Evolutionary conservation across 768 basidiomycete species (phyloP).

Genomic region (Lactarius hengduanensis): DNA sequence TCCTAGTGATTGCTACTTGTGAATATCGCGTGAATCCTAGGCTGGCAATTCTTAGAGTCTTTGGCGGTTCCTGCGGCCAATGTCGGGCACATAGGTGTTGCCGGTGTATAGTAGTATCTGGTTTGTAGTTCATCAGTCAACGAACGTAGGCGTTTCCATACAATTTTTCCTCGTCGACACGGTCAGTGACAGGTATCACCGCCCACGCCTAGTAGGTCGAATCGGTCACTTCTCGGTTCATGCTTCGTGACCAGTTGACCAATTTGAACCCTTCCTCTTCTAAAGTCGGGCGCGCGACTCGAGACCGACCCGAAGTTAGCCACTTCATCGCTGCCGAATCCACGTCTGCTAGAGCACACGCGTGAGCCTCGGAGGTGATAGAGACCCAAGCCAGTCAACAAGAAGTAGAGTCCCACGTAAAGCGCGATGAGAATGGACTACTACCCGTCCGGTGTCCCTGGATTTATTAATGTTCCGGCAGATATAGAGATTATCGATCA

Average conservation of each 20-base stretch:
- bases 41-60: slow-evolving; percentile 80
- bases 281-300: slow-evolving; percentile 17
- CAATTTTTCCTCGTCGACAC: too few relatives aligned
- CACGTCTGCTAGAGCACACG: slow-evolving; percentile 9
- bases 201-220: too few relatives aligned
- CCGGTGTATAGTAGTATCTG: slow-evolving; percentile 51
- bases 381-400: neutral
- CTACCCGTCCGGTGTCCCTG: neutral
- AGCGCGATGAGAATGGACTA: slow-evolving; percentile 2
- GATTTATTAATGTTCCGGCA: neutral
- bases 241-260: neutral
- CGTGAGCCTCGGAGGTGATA: slow-evolving; percentile 3
- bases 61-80: slow-evolving; percentile 75
- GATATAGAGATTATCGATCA: neutral
- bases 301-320: slow-evolving; percentile 14
- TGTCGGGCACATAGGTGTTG: slow-evolving; percentile 64
- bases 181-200: too few relatives aligned
- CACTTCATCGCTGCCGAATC: slow-evolving; percentile 11
- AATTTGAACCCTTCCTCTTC: neutral
- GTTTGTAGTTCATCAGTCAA: neutral
- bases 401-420: slow-evolving; percentile 10
- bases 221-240: too few relatives aligned
- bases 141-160: slow-evolving; percentile 44
- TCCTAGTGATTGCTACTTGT: neutral
- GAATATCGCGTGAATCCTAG: slow-evolving; percentile 39